Base-by-base conservation (phyloP, 2,329 filamentous ascomycete species). In the Aureobasidium subglaciale region DNA sequence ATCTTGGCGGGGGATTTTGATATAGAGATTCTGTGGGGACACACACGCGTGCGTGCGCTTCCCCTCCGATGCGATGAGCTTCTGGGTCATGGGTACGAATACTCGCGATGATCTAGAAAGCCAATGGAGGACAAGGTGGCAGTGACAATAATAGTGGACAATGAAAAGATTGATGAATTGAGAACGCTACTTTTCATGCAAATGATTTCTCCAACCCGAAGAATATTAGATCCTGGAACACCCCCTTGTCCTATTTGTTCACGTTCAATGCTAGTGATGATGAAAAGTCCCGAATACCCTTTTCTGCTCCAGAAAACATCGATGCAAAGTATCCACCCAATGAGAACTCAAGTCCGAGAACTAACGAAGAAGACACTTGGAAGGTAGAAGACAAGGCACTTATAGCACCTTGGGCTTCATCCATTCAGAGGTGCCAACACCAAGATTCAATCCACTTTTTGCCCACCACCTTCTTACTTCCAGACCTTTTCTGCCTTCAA, bases 381-480 rank as follows among this genome's bases (percentile, higher is more conserved):
- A 15, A 29, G 15, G 11, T 35, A 34, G 11, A 43, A 29, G n/a
- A 27, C 2, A 27, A 29, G n/a, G n/a, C 34, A 38, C 29, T 43
- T 20, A 57, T n/a, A 55, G 50, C 60, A 86, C 82, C 71, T 87
- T 87, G 16, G 85, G 82, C 72, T 87, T 87, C 83, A 93, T 90
- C 90, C 89, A 95, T 69, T 95, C 90, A 61, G 87, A 90, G 37
- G 89, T 92, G 3, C 87, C 85, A 37, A 93, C 77, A 1, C 88
- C 87, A 52, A 95, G 70, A 65, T 93, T 92, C 59, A 95, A 73
- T 0, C 89, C 90, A 63, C 93, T 92, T 61, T 78, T 75, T 22
- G 88, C 86, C 92, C 92, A 97, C 92, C 92, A 97, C 60, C 80
- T 78, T 56, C 88, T 77, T 16, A 95, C 88, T 34, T 80, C 79